Evolutionary conservation across 164 flowering plant species (phyloP), one percentile per base, ranked within the genome.

Genomic region (Cinnamomum chago): DNA sequence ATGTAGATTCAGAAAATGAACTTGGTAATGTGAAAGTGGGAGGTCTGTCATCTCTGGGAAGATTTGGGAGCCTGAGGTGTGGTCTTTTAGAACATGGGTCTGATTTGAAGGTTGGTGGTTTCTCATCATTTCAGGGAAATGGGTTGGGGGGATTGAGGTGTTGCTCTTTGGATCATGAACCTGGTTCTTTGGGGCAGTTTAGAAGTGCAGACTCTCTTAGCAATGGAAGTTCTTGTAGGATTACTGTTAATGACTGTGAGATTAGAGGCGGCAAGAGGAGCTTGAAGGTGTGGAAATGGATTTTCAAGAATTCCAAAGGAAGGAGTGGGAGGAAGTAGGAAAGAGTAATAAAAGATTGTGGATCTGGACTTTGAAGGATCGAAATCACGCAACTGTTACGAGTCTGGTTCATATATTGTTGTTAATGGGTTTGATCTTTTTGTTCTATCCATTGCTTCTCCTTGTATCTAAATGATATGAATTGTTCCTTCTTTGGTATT

Each of bases 221-320:
- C 55, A 67, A 65, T 71, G 87, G 86, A 15, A 82, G 85, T 15
- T 90, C 93, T 2, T 87, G 87, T 70, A 79, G 88, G 77, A 83
- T 86, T 15, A 79, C 84, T 62, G 85, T 79, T 47, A 82, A 86
- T n/a, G 79, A 78, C 35, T 27, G n/a, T 27, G 87, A 83, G 33
- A 76, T 80, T 15, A 83, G 81, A 14, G 84, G 78, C 75, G 76
- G 83, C 65, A 82, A 81, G 76, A 88, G 74, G 35, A 83, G 88
- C 30, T 76, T 77, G 76, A 88, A 82, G 76, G 86, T 84, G 4
- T 90, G 91, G 94, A 81, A 81, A 77, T 90, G 94, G 94, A 80
- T 87, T 47, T 82, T 88, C 78, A 77, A 79, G 82, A 80, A 82
- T n/a, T 76, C 28, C 18, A 58, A 66, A 62, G 68, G 62, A 72